A percentile compares a stretch with the other conserved stretches of the same genome.
Conservation (phyloP, 129 eudicot species). For the Cynara cardunculus region DNA sequence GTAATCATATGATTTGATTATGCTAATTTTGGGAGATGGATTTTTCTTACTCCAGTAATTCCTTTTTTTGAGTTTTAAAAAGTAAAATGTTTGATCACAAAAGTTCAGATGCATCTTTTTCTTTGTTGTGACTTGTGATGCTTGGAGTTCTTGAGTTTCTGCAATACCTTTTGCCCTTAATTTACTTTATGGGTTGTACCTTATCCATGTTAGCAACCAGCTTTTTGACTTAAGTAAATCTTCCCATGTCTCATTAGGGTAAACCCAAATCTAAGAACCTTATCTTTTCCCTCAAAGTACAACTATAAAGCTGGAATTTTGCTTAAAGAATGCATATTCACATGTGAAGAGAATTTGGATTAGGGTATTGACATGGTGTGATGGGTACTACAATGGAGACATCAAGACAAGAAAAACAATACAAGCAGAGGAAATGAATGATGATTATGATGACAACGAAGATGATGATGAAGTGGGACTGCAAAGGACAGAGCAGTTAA, state of each 20-base stretch:
- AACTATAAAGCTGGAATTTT: not conserved
- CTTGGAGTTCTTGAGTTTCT: slow-evolving; percentile 12
- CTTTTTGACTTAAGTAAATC: not conserved
- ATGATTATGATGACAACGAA: slow-evolving; percentile 27
- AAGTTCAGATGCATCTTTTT: not conserved
- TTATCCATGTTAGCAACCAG: slow-evolving; percentile 7
- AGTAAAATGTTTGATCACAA: not conserved
- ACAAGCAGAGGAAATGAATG: slow-evolving; percentile 44
- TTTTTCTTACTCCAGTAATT: too few species aligned
- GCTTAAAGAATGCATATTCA: not conserved
- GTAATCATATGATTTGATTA: not conserved
- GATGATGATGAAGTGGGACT: slow-evolving; percentile 47
- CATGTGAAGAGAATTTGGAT: slow-evolving; percentile 4
- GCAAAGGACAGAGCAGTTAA: slow-evolving; percentile 72
- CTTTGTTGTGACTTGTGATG: not conserved
- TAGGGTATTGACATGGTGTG: slow-evolving; percentile 82
- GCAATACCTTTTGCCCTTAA: slow-evolving; percentile 2
- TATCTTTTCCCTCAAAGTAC: not conserved
- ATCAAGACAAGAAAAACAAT: slow-evolving; percentile 82
- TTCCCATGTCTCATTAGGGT: not conserved
- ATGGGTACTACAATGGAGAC: slow-evolving; percentile 93
- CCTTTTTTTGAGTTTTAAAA: not conserved
- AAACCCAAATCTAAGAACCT: not conserved
- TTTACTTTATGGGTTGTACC: slow-evolving; percentile 8
- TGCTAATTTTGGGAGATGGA: slow-evolving; percentile 9